phyloP scores from a whole-genome alignment of 192 early-diverging fungal genomes.

The Piromyces finnis region DNA sequence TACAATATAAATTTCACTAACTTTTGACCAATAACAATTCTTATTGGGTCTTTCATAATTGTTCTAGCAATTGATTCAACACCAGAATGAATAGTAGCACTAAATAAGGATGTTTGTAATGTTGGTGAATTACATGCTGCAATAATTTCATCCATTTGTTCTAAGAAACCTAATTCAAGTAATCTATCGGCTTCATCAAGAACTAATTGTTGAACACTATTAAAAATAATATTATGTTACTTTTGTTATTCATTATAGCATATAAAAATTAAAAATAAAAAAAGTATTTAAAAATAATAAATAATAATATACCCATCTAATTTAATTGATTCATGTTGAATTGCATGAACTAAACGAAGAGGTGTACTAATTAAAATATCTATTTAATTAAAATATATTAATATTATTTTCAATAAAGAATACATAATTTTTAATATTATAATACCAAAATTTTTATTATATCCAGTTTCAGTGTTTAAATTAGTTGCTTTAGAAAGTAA shows the following conservation, averaged over 20 bases:
- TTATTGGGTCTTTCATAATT: slow-evolving; percentile 77
- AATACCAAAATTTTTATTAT: slow-evolving; percentile 46
- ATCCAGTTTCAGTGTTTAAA: slow-evolving; percentile 36
- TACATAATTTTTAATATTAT: too few relatives aligned
- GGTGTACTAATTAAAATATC: slow-evolving; percentile 93
- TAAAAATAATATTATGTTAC: too few relatives aligned
- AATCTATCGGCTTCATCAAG: slow-evolving; percentile 74
- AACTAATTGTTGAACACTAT: slow-evolving; percentile 45
- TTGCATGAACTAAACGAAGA: slow-evolving; percentile 69
- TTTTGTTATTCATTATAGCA: too few relatives aligned
- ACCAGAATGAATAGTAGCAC: slow-evolving; percentile 80
- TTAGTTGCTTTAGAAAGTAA: slow-evolving; percentile 71
- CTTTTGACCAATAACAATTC: slow-evolving; percentile 74
- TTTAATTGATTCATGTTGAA: slow-evolving; percentile 60
- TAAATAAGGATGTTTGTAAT: slow-evolving; percentile 73
- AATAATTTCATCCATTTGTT: slow-evolving; percentile 75
- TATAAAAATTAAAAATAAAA: too few relatives aligned
- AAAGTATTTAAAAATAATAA: neutral
- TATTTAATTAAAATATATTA: too few relatives aligned
- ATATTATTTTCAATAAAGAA: too few relatives aligned
- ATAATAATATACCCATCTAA: slow-evolving; percentile 34
- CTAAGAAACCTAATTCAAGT: slow-evolving; percentile 65
- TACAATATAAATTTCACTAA: slow-evolving; percentile 4
- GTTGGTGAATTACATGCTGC: slow-evolving; percentile 51
- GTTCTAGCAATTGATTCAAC: slow-evolving; percentile 82